phyloP scores from a whole-genome alignment of 108 stramenopile genomes.

The Cyclotella distinguenda region DNA sequence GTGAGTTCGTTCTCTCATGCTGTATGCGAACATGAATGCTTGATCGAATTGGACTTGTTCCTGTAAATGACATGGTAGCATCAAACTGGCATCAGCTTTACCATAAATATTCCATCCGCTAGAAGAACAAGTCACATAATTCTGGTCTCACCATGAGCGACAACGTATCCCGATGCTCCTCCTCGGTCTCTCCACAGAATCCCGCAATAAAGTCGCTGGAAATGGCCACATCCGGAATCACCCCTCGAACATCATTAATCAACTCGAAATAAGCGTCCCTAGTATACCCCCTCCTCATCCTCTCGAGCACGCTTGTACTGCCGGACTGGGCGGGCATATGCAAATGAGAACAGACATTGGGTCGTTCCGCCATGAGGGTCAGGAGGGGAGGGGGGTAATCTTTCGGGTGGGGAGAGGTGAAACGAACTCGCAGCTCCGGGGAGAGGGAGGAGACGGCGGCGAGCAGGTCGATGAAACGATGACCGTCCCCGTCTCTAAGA shows the following conservation, averaged over 20 bases:
- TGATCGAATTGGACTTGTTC: constrained; percentile 88
- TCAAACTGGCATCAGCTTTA: too few relatives aligned
- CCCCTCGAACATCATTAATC: constrained; percentile 61
- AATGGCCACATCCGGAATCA: constrained; percentile 90
- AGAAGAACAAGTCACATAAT: too few relatives aligned
- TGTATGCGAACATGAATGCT: constrained; percentile 98
- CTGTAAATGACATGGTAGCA: too few relatives aligned
- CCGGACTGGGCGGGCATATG: constrained; percentile 98
- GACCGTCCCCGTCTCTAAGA: constrained; percentile 74
- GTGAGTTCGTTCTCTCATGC: constrained; percentile 92
- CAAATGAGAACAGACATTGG: constrained; percentile 89
- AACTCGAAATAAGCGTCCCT: constrained; percentile 93
- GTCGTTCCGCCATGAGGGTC: constrained; percentile 86
- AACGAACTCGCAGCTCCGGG: constrained; percentile 94
- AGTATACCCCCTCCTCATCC: constrained; percentile 96
- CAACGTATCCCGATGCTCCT: constrained; percentile 92
- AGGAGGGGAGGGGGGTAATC: constrained; percentile 93
- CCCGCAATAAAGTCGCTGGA: constrained; percentile 96
- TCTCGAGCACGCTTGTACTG: constrained; percentile 77
- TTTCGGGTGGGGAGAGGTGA: constrained; percentile 98
- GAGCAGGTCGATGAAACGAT: constrained; percentile 94
- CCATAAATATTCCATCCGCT: too few relatives aligned
- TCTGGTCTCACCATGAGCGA: too few relatives aligned
- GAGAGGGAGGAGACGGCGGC: constrained; percentile 78
- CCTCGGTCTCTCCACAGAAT: constrained; percentile 97